phyloP scores from a whole-genome alignment of 495 filamentous ascomycete species.

The Penicillium atrosanguineum region DNA sequence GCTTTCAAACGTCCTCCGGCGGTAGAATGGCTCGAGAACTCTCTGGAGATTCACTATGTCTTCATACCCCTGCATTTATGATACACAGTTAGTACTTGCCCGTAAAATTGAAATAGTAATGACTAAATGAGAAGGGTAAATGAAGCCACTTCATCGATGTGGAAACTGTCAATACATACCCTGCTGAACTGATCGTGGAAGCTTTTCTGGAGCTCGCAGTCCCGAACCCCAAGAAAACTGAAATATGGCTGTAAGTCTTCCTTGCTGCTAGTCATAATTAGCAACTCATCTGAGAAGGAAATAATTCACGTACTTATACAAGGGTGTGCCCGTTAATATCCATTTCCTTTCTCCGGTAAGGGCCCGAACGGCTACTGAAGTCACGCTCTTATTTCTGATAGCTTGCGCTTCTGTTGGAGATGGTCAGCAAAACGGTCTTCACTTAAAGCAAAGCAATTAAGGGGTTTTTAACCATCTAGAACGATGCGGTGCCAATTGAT shows the following conservation, averaged over 20 bases:
- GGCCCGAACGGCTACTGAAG: slow-evolving; percentile 51
- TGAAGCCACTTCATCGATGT: neutral
- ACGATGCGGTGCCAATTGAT: slow-evolving; percentile 54
- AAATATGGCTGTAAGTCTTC: slow-evolving; percentile 61
- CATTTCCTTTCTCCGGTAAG: slow-evolving; percentile 55
- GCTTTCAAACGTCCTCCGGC: slow-evolving; percentile 51
- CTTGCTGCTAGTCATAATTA: slow-evolving; percentile 16
- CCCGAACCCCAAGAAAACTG: slow-evolving; percentile 52
- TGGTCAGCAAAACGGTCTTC: neutral
- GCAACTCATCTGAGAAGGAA: neutral
- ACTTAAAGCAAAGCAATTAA: neutral
- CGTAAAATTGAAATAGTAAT: neutral
- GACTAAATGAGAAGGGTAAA: neutral
- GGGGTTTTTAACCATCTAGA: slow-evolving; percentile 51
- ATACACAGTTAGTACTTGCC: neutral
- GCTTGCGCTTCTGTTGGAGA: slow-evolving; percentile 41
- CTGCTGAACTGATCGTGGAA: slow-evolving; percentile 53
- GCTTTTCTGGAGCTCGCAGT: slow-evolving; percentile 33
- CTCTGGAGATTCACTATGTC: slow-evolving; percentile 32
- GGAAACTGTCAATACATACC: slow-evolving; percentile 6
- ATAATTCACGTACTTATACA: slow-evolving; percentile 43
- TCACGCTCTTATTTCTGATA: slow-evolving; percentile 58
- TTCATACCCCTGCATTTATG: slow-evolving; percentile 16
- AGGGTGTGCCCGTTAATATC: slow-evolving; percentile 60
- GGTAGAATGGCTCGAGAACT: slow-evolving; percentile 48